Evolutionary conservation across 2,329 filamentous ascomycete species (phyloP).

Genomic region (Sporothrix globosa): DNA sequence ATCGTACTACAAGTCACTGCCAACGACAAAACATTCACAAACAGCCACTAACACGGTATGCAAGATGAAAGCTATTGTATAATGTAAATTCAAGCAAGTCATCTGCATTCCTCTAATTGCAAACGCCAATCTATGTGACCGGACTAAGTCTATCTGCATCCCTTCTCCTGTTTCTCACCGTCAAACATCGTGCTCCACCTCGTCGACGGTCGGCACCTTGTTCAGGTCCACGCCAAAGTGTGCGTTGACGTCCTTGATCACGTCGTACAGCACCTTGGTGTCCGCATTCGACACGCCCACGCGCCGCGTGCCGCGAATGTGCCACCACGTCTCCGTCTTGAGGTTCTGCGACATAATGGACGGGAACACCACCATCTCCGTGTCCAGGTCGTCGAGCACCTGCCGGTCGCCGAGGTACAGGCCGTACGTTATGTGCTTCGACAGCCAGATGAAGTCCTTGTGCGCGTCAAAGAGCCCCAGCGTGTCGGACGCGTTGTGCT

Average conservation of each 20-base stretch:
- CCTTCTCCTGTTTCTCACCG: no score
- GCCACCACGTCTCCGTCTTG: constrained; percentile 57
- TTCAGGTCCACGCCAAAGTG: constrained; percentile 38
- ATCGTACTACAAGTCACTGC: no score
- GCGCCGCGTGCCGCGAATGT: constrained; percentile 54
- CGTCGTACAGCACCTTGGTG: constrained; percentile 43
- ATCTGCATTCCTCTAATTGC: background rate
- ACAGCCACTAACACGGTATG: no score
- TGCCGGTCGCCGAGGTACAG: constrained; percentile 60
- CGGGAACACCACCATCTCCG: constrained; percentile 57
- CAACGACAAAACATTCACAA: no score
- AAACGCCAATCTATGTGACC: background rate
- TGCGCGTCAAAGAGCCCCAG: constrained; percentile 46
- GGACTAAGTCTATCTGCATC: background rate
- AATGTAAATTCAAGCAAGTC: background rate
- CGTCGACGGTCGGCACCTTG: constrained; percentile 40
- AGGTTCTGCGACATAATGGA: constrained; percentile 64
- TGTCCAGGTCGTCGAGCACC: constrained; percentile 58
- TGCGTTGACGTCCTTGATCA: constrained; percentile 37
- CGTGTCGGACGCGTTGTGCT: constrained; percentile 49
- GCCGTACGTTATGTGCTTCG: constrained; percentile 60
- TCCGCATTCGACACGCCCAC: constrained; percentile 53
- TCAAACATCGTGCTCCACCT: constrained; percentile 40
- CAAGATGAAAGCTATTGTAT: no score
- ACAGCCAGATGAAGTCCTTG: constrained; percentile 54